These are phyloP conservation scores for Phytophthora agathidicida DNA, from an alignment of 352 stramenopile species.

Conservation along the genomic window DNA sequence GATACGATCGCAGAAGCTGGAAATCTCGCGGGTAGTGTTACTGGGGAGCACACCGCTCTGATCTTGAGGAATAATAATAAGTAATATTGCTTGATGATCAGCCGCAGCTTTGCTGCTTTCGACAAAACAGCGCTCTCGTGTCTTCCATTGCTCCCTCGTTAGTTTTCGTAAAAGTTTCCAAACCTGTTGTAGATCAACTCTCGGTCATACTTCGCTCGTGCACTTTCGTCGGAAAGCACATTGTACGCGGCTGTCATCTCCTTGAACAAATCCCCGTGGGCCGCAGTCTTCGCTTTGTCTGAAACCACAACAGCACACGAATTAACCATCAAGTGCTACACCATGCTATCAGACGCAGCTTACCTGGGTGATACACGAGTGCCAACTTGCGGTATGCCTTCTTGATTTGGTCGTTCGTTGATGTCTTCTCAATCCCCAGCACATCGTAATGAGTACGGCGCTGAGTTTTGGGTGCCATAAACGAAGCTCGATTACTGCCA, in stretches of 20 bases:
- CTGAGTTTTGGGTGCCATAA: conserved; percentile 40
- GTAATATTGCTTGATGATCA: conserved; percentile 8
- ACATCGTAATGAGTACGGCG: conserved; percentile 83
- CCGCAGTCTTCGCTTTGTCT: conserved; percentile 79
- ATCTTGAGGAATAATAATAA: too few species aligned
- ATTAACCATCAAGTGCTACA: not conserved
- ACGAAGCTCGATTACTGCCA: conserved; percentile 28
- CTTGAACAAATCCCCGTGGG: conserved; percentile 80
- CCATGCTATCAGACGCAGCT: not conserved
- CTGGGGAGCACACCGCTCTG: too few species aligned
- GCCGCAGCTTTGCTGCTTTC: conserved; percentile 3
- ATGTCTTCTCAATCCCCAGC: conserved; percentile 60
- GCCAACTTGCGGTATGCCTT: conserved; percentile 92
- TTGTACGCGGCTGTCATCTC: conserved; percentile 88
- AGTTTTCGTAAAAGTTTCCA: conserved; percentile 56
- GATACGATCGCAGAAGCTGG: too few species aligned
- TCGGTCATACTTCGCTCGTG: conserved; percentile 74
- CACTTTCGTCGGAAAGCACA: conserved; percentile 68
- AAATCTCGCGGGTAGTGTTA: too few species aligned
- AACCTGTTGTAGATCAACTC: conserved; percentile 70
- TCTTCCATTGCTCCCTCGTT: not conserved
- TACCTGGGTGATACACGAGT: conserved; percentile 87
- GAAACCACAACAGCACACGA: conserved; percentile 8
- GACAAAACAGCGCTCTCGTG: not conserved
- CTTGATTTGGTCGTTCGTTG: conserved; percentile 80